Evolutionary conservation across 805 yeast species (phyloP).

Genomic region (Candida rishiriensis): DNA sequence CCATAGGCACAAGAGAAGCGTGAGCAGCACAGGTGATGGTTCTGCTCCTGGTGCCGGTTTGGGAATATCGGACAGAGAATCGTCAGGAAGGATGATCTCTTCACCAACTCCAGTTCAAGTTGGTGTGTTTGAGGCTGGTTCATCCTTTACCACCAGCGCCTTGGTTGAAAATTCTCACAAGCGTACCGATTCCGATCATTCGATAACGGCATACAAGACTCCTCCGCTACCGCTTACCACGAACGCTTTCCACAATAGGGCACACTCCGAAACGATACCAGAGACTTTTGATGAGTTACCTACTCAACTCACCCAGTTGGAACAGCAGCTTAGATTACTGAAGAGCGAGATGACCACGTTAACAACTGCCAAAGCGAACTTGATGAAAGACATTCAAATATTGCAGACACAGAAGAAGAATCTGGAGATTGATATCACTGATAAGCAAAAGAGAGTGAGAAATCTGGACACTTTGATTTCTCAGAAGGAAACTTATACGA

Average conservation of each 20-base stretch:
- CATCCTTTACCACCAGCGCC: background rate
- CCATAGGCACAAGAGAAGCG: constrained; percentile 25
- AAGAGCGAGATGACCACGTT: constrained; percentile 39
- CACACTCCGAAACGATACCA: constrained; percentile 40
- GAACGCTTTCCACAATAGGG: constrained; percentile 33
- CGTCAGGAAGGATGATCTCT: constrained; percentile 11
- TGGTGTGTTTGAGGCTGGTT: constrained; percentile 3
- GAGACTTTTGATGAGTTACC: constrained; percentile 25
- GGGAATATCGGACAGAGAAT: constrained; percentile 7
- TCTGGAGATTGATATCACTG: constrained; percentile 41
- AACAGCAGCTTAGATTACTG: constrained; percentile 34
- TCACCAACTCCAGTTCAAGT: constrained; percentile 13
- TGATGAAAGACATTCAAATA: constrained; percentile 47
- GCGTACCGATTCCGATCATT: constrained; percentile 27
- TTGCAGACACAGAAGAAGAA: constrained; percentile 43
- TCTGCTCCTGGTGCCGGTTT: constrained; percentile 1
- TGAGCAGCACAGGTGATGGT: constrained; percentile 15
- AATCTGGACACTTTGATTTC: constrained; percentile 8
- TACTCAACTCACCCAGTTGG: constrained; percentile 30
- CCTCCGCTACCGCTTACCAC: constrained; percentile 38
- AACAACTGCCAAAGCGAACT: constrained; percentile 35
- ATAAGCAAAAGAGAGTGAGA: constrained; percentile 13
- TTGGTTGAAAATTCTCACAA: constrained; percentile 8
- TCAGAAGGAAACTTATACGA: constrained; percentile 1
- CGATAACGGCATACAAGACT: constrained; percentile 34